phyloP scores from a whole-genome alignment of 2,329 filamentous ascomycete genomes.

The Fusarium torreyae region DNA sequence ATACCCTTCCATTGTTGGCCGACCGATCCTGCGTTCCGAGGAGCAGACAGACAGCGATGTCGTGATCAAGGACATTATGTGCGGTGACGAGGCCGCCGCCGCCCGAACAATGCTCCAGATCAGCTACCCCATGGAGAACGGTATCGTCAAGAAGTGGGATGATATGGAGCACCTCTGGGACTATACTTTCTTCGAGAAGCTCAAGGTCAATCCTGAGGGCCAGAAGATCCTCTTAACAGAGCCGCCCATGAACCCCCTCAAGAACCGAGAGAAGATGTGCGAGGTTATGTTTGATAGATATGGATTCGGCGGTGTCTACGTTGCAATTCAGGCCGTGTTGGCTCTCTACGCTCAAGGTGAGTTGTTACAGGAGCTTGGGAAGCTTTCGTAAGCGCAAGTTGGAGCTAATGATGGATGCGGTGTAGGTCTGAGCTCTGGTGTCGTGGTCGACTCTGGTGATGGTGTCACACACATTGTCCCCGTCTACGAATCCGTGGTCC shows the following conservation, averaged over 20 bases:
- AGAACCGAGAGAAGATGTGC: conserved; percentile 97
- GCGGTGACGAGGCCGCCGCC: conserved; percentile 96
- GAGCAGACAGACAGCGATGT: conserved; percentile 76
- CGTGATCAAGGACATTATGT: conserved; percentile 98
- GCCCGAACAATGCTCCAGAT: conserved; percentile 98
- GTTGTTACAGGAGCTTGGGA: conserved; percentile 28
- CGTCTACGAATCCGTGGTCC: conserved; percentile 97
- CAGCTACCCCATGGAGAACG: conserved; percentile 99
- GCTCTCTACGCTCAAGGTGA: conserved; percentile 96
- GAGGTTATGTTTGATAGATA: conserved; percentile 99
- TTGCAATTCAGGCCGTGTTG: conserved; percentile 96
- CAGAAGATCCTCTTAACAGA: conserved; percentile 98
- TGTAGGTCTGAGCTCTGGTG: conserved; percentile 86
- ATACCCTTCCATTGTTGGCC: conserved; percentile 97
- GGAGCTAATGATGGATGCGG: conserved; percentile 27
- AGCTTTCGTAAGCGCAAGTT: not conserved
- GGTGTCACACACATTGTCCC: conserved; percentile 99
- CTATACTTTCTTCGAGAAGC: conserved; percentile 98
- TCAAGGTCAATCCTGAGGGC: conserved; percentile 89
- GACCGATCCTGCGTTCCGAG: conserved; percentile 96
- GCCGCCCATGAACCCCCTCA: conserved; percentile 96
- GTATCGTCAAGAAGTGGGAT: conserved; percentile 99
- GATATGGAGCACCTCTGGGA: conserved; percentile 99
- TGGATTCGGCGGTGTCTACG: conserved; percentile 95
- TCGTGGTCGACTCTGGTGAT: conserved; percentile 98